These are phyloP conservation scores for Colletotrichum cuscutae DNA, from an alignment of 2,329 filamentous ascomycete species.

Conservation along the genomic window DNA sequence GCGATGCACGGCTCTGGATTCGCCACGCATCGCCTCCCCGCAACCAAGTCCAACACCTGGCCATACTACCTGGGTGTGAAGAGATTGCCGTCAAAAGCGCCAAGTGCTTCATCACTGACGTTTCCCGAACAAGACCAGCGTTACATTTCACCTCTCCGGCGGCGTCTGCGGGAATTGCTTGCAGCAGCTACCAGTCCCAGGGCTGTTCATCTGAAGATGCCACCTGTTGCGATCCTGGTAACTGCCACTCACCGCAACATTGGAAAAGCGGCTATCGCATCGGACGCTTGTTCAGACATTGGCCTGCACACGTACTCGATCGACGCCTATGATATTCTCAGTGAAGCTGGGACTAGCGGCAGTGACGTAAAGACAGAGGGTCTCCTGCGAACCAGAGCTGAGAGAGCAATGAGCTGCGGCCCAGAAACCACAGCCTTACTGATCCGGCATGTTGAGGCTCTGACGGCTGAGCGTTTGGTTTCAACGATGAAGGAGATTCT, in stretches of 20 bases:
- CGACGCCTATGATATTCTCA: conserved; percentile 92
- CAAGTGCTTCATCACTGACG: conserved; percentile 51
- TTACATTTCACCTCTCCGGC: conserved; percentile 69
- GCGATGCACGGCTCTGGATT: conserved; percentile 93
- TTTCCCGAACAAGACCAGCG: conserved; percentile 57
- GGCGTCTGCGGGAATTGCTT: conserved; percentile 84
- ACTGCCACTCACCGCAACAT: conserved; percentile 94
- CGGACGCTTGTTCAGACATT: conserved; percentile 84
- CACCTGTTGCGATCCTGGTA: conserved; percentile 87
- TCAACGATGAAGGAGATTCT: conserved; percentile 86
- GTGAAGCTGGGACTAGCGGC: conserved; percentile 87
- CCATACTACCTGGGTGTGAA: conserved; percentile 88
- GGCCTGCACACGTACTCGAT: conserved; percentile 90
- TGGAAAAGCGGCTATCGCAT: conserved; percentile 85
- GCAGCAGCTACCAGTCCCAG: conserved; percentile 88
- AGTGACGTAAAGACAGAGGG: conserved; percentile 95
- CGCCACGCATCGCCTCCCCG: conserved; percentile 82
- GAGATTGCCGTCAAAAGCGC: conserved; percentile 65
- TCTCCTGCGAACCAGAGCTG: conserved; percentile 86
- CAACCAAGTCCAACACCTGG: conserved; percentile 82
- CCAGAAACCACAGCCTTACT: conserved; percentile 84
- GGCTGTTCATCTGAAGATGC: conserved; percentile 87
- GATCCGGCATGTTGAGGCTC: conserved; percentile 89
- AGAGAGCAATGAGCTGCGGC: conserved; percentile 89
- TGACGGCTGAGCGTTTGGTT: conserved; percentile 91